Percentiles rank a stretch among this genome's conserved stretches.
phyloP scores from a whole-genome alignment of 2,329 filamentous ascomycete species.

The Penicillium sp. region DNA sequence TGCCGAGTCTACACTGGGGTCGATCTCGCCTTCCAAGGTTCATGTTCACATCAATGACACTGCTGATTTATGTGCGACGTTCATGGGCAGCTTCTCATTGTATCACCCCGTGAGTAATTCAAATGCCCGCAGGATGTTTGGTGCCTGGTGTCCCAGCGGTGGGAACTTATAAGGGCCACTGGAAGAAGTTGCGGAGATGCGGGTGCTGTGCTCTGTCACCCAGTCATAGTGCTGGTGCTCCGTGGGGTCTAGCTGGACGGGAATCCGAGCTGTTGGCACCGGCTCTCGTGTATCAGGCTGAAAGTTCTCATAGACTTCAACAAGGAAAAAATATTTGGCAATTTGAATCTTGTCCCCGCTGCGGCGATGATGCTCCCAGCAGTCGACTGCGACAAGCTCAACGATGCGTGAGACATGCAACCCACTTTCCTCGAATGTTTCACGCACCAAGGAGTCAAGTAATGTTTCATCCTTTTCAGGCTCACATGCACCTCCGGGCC shows the following conservation, averaged over 20 bases:
- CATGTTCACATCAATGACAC: no score
- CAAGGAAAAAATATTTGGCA: conserved; percentile 42
- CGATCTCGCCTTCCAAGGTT: no score
- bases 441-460: conserved; percentile 52
- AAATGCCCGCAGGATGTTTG: conserved; percentile 28
- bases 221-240: conserved; percentile 43
- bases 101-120: conserved; percentile 7
- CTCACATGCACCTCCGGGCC: conserved; percentile 55
- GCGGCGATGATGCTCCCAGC: conserved; percentile 32
- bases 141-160: conserved; percentile 20
- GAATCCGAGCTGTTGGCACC: conserved; percentile 12
- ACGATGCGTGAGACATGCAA: conserved; percentile 47
- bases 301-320: conserved; percentile 33
- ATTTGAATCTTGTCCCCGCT: conserved; percentile 22
- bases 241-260: conserved; percentile 32
- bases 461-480: conserved; percentile 47
- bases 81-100: not conserved
- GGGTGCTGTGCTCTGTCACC: conserved; percentile 41
- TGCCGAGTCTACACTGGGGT: no score
- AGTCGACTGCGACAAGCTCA: conserved; percentile 41
- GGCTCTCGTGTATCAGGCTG: conserved; percentile 8
- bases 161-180: conserved; percentile 23
- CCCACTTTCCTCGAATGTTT: conserved; percentile 56
- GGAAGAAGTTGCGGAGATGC: conserved; percentile 9
- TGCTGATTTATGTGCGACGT: not conserved